Evolutionary conservation across 257 asterid species (phyloP).

Genomic region (Forsythia viridissima): DNA sequence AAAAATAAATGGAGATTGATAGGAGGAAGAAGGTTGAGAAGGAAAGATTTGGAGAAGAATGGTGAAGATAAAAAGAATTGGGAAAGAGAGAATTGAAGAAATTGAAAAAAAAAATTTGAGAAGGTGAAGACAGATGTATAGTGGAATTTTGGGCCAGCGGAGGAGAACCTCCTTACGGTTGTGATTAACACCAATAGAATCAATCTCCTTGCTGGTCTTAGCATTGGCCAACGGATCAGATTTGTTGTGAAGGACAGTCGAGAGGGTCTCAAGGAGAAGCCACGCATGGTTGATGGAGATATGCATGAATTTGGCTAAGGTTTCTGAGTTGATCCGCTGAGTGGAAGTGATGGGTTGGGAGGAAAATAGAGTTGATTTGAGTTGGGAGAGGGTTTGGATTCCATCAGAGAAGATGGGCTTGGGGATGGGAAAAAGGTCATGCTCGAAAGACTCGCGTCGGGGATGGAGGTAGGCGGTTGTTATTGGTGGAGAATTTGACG

Average conservation of each 20-base stretch:
- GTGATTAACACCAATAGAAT: slow-evolving; percentile 16
- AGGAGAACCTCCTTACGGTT: too few species aligned
- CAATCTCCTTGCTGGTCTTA: neutral
- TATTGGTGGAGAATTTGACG: neutral
- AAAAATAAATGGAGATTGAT: too few species aligned
- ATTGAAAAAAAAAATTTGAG: too few species aligned
- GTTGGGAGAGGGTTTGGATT: slow-evolving; percentile 60
- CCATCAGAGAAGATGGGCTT: slow-evolving; percentile 75
- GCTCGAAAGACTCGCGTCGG: slow-evolving; percentile 85
- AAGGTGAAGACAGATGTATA: too few species aligned
- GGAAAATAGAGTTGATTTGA: slow-evolving; percentile 64
- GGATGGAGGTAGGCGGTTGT: slow-evolving; percentile 50
- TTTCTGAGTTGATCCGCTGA: slow-evolving; percentile 42
- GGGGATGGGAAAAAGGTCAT: slow-evolving; percentile 74
- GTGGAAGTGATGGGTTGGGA: slow-evolving; percentile 26
- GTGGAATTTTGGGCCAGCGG: too few species aligned
- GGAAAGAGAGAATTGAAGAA: too few species aligned
- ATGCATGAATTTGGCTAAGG: slow-evolving; percentile 59
- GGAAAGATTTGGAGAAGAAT: too few species aligned
- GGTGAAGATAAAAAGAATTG: too few species aligned
- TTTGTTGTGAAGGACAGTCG: slow-evolving; percentile 53
- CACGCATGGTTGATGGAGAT: slow-evolving; percentile 62
- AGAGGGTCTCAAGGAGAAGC: slow-evolving; percentile 66
- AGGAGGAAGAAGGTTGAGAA: too few species aligned
- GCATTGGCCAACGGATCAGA: slow-evolving; percentile 35